phyloP scores from a whole-genome alignment of 192 early-diverging fungal species.

The Phycomyces nitens region DNA sequence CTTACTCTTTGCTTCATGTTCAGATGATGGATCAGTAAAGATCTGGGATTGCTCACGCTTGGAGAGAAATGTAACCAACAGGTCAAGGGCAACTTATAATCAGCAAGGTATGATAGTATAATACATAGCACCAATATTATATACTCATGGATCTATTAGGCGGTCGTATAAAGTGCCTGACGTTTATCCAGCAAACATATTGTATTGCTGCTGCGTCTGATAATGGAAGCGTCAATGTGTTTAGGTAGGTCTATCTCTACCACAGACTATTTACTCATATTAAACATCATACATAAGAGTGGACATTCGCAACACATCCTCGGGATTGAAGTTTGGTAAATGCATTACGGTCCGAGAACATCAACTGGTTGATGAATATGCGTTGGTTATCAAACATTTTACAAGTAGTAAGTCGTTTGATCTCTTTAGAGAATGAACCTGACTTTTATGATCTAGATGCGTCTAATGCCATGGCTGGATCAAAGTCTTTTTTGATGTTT shows the following conservation, averaged over 20 bases:
- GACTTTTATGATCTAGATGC: constrained; percentile 11
- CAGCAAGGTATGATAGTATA: constrained; percentile 49
- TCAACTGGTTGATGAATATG: constrained; percentile 56
- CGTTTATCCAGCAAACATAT: constrained; percentile 76
- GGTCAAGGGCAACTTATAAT: constrained; percentile 66
- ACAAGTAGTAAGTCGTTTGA: constrained; percentile 52
- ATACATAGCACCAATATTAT: not conserved
- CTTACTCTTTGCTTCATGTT: constrained; percentile 74
- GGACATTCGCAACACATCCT: constrained; percentile 45
- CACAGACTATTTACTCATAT: not conserved
- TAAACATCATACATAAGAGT: not conserved
- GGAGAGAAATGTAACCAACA: constrained; percentile 80
- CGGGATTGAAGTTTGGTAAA: constrained; percentile 58
- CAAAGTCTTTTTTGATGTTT: constrained; percentile 65
- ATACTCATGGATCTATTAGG: constrained; percentile 37
- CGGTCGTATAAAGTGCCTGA: constrained; percentile 70
- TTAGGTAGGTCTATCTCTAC: constrained; percentile 49
- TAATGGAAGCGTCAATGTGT: constrained; percentile 78
- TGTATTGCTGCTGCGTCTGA: constrained; percentile 76
- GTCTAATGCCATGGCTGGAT: constrained; percentile 41
- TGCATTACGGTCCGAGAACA: constrained; percentile 54
- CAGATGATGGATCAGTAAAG: constrained; percentile 77
- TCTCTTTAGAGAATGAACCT: not conserved
- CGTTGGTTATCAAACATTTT: constrained; percentile 62
- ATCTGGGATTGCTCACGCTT: constrained; percentile 82